phyloP scores from a whole-genome alignment of 805 yeast genomes.

The Yarrowia osloensis region DNA sequence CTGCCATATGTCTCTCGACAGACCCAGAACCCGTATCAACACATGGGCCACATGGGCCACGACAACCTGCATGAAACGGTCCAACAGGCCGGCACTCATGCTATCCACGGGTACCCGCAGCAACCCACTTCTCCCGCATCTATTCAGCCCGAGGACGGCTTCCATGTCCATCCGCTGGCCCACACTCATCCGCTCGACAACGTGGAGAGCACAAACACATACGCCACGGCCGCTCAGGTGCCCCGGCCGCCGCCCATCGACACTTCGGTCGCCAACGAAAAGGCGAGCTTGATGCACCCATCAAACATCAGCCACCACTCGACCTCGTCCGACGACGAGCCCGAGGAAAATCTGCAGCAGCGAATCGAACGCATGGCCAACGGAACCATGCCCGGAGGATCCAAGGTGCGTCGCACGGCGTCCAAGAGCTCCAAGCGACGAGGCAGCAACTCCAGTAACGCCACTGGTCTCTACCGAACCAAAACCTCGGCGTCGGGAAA shows the following conservation, averaged over 20 bases:
- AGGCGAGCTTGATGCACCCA: neutral
- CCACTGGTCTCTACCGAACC: slow-evolving; percentile 6
- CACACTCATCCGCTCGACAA: neutral
- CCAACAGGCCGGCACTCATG: neutral
- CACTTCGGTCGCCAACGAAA: slow-evolving; percentile 7
- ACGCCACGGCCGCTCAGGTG: slow-evolving; percentile 5
- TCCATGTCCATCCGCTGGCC: slow-evolving; percentile 3
- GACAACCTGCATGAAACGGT: neutral
- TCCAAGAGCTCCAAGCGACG: slow-evolving; percentile 3
- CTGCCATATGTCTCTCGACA: neutral
- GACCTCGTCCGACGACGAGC: neutral
- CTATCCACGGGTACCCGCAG: neutral
- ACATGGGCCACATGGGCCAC: neutral
- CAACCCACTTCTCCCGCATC: slow-evolving; percentile 7
- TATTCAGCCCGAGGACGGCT: slow-evolving; percentile 14
- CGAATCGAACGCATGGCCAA: slow-evolving; percentile 21
- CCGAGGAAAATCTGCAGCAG: slow-evolving; percentile 20
- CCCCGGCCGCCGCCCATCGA: slow-evolving; percentile 4
- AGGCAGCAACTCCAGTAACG: slow-evolving; percentile 20
- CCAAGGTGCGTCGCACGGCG: slow-evolving; percentile 7
- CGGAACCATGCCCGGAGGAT: neutral
- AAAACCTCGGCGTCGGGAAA: neutral
- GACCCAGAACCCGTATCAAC: slow-evolving; percentile 28
- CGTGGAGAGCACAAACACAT: slow-evolving; percentile 7
- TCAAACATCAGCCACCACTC: neutral